Conservation (phyloP, 2,329 filamentous ascomycete species). For the Phialophora verrucosa region DNA sequence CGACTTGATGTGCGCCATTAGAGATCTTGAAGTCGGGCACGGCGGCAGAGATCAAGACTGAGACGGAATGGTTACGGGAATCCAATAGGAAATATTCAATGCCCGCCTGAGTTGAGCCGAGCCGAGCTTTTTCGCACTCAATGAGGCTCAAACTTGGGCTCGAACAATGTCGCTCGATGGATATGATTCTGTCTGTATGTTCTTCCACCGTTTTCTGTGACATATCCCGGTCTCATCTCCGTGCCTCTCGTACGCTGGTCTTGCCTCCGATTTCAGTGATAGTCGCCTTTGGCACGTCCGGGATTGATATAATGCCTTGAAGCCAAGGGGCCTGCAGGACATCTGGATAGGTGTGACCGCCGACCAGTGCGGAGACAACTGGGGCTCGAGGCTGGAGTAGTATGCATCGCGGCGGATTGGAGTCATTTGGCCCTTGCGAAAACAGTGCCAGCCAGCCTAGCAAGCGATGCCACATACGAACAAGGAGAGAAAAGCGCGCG, state of each 20-base stretch:
- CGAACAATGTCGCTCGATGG: background rate
- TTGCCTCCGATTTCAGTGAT: background rate
- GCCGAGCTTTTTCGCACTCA: too few relatives aligned
- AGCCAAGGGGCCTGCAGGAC: background rate
- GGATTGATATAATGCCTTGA: background rate
- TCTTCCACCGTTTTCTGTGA: background rate
- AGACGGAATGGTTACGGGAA: too few relatives aligned
- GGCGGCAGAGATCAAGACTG: too few relatives aligned
- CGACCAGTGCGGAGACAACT: background rate
- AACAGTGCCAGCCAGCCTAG: background rate
- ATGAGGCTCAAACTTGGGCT: background rate
- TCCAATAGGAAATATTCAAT: too few relatives aligned
- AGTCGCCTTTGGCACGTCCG: background rate
- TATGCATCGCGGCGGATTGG: background rate
- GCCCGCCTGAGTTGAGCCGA: too few relatives aligned
- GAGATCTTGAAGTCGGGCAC: constrained; percentile 66
- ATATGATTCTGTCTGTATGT: background rate
- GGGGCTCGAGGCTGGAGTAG: background rate
- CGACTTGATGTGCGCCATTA: constrained; percentile 80
- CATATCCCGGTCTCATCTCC: background rate
- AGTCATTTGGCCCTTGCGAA: background rate
- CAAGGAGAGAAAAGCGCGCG: background rate
- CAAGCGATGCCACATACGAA: background rate
- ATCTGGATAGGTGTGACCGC: background rate
- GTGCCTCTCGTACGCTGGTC: background rate